Base-by-base conservation (phyloP, 1,284 basidiomycete genomes). In the Earliella scabrosa region DNA sequence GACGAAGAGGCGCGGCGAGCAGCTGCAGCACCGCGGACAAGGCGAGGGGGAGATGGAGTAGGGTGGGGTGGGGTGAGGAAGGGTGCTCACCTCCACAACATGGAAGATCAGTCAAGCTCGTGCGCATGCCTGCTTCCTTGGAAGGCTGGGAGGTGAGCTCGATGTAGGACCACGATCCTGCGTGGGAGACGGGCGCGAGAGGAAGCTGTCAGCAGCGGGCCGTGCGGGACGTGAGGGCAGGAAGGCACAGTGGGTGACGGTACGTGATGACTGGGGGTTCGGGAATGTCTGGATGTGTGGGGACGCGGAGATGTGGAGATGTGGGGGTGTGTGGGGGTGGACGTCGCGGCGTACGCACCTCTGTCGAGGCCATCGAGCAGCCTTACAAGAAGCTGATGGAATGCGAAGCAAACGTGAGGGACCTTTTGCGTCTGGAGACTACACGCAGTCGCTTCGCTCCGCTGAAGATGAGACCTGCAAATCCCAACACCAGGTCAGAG, bases 371-470 rank as follows among this genome's bases (percentile, higher is more conserved):
- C 73, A 60, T 65, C 72, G 63, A 65, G 67, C 73, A 73, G 67
- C 72, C 73, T 72, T 73, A 75, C 72, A 75, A 73, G 73, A 75
- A 75, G 72, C 72, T 60, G 68, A 74, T 74, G 73, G 72, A 74
- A 73, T 66, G 71, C 60, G 63, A 62, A 63, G 60, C 39, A 65
- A 63, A 59, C 63, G 67, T 64, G 69, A 70, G 67, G 66, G 70
- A 70, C 58, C 67, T 68, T 54, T 57, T 50, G 65, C 44, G 63
- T 46, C 36, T 56, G 60, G 62, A 65, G 59, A 61, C 35, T 53
- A 13, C 55, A 52, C 59, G 60, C 55, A 56, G 46, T 38, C 40
- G 48, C 55, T n/a, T 18, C 23, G 44, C 31, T 36, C 14, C 40
- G 21, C 39, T 41, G 21, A 13, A 24, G 21, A 3, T 6, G 20